These are phyloP conservation scores for Thelephora aurantiotincta DNA, from an alignment of 768 basidiomycete genomes.

Conservation along the genomic window DNA sequence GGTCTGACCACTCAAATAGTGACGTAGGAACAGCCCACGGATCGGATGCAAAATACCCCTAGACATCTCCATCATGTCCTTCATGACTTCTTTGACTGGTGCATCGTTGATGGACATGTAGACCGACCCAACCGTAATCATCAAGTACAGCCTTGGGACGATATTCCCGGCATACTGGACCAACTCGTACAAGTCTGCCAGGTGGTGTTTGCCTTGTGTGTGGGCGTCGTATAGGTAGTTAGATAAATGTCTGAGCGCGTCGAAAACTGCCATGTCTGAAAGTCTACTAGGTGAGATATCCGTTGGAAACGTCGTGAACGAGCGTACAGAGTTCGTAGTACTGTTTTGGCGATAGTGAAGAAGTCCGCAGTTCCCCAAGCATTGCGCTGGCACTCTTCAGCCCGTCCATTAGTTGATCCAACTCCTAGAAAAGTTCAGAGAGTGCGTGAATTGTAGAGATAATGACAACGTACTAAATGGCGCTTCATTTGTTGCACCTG, in stretches of 20 bases:
- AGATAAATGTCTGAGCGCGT: constrained; percentile 86
- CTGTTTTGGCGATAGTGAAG: constrained; percentile 87
- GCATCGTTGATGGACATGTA: constrained; percentile 98
- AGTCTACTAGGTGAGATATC: neutral
- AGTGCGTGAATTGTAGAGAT: neutral
- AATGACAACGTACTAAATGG: constrained; percentile 46
- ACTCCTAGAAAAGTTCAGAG: constrained; percentile 39
- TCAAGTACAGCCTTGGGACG: constrained; percentile 86
- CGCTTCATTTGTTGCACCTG: constrained; percentile 94
- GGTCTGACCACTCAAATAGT: constrained; percentile 95
- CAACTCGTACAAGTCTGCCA: constrained; percentile 96
- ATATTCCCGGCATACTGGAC: constrained; percentile 99
- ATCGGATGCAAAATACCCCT: constrained; percentile 96
- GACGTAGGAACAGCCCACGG: constrained; percentile 86
- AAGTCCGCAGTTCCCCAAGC: constrained; percentile 92
- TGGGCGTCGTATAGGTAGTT: constrained; percentile 97
- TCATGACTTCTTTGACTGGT: constrained; percentile 98
- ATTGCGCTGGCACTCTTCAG: constrained; percentile 94
- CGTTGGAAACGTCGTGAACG: neutral
- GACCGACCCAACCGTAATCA: constrained; percentile 98
- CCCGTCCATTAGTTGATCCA: constrained; percentile 97
- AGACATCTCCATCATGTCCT: constrained; percentile 99
- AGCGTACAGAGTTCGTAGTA: constrained; percentile 91
- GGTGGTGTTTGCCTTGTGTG: constrained; percentile 78
- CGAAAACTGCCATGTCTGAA: constrained; percentile 96